Evolutionary conservation across 257 asterid species (phyloP).

Genomic region (Schizonepeta tenuifolia): DNA sequence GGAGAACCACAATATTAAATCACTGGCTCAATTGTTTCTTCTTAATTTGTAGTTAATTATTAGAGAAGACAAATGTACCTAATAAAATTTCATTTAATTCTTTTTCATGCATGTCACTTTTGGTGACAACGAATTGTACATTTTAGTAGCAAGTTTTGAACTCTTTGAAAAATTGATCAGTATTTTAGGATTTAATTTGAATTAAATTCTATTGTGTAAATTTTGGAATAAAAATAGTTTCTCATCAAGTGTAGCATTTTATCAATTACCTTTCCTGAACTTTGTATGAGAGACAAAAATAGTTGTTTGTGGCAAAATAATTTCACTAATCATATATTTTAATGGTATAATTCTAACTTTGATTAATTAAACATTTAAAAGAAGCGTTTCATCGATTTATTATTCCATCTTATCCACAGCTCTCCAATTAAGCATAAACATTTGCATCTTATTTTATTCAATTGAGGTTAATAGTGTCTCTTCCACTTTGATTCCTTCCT

Average conservation of each 20-base stretch:
- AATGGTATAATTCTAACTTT: neutral
- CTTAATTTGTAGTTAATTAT: neutral
- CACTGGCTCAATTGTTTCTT: neutral
- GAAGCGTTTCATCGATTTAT: neutral
- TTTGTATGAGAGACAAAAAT: neutral
- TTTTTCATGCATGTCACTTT: neutral
- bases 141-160: neutral
- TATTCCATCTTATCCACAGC: conserved; percentile 21
- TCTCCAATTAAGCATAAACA: neutral
- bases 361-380: neutral
- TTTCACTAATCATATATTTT: no score
- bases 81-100: neutral
- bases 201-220: neutral
- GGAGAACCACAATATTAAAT: conserved; percentile 8
- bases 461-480: conserved; percentile 7
- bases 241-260: no score
- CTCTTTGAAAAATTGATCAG: neutral
- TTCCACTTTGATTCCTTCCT: conserved; percentile 18
- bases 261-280: neutral
- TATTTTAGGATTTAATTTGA: neutral
- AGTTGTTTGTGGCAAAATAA: neutral
- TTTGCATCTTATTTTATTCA: neutral
- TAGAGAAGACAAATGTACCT: conserved; percentile 19
- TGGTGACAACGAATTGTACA: conserved; percentile 20
- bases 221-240: neutral